A percentile compares a stretch with the other conserved stretches of the same genome.
Conservation (phyloP, 257 asterid species). For the Penstemon eatonii region DNA sequence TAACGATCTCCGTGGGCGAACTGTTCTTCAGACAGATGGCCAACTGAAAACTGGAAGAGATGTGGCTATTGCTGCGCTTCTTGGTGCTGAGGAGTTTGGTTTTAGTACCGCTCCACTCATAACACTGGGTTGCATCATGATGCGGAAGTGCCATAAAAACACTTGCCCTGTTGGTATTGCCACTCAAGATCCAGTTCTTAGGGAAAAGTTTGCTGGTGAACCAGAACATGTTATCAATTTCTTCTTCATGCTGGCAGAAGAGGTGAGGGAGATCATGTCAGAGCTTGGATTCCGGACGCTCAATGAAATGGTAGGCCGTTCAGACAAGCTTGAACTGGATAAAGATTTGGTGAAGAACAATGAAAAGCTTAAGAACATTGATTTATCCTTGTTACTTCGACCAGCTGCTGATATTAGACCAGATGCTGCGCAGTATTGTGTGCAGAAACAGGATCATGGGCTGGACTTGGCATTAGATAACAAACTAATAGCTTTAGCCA, state of each 20-base stretch:
- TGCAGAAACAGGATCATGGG: slow-evolving; percentile 97
- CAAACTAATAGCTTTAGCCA: slow-evolving; percentile 61
- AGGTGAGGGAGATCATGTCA: slow-evolving; percentile 91
- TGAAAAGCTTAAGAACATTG: slow-evolving; percentile 85
- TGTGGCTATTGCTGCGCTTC: slow-evolving; percentile 95
- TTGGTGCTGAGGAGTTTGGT: slow-evolving; percentile 99
- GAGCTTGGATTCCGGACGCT: slow-evolving; percentile 82
- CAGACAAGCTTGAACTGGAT: slow-evolving; percentile 94
- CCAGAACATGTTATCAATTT: slow-evolving; percentile 97
- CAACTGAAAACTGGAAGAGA: slow-evolving; percentile 98
- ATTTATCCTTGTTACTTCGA: slow-evolving; percentile 82
- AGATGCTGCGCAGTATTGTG: slow-evolving; percentile 92
- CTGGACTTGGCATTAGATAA: slow-evolving; percentile 95
- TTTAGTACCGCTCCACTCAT: slow-evolving; percentile 99
- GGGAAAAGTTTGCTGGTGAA: slow-evolving; percentile 95
- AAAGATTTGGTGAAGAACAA: slow-evolving; percentile 63
- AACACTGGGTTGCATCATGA: slow-evolving; percentile 97
- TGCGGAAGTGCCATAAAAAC: slow-evolving; percentile 98
- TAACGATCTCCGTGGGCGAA: slow-evolving; percentile 96
- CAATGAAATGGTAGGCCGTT: slow-evolving; percentile 91
- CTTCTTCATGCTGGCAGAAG: slow-evolving; percentile 98
- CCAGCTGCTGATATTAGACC: slow-evolving; percentile 99
- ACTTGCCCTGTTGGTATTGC: slow-evolving; percentile 99
- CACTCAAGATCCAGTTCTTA: slow-evolving; percentile 94
- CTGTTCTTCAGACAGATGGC: slow-evolving; percentile 93